Conservation (phyloP, 768 basidiomycete species). For the Infundibulicybe gibba region DNA sequence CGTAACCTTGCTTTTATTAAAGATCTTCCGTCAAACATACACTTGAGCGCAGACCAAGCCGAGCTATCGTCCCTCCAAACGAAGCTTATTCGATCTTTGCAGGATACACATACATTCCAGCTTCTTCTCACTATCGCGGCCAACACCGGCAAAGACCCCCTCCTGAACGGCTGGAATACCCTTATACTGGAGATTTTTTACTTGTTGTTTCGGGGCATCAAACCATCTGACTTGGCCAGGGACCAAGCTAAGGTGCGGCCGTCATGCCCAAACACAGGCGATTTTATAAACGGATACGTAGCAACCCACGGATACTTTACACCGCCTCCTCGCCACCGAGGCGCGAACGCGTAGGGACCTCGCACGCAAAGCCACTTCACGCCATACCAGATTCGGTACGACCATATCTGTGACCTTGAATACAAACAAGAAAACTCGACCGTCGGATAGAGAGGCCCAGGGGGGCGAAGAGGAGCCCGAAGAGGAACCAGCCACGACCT, state of each 20-base stretch:
- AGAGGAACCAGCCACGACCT: constrained; percentile 21
- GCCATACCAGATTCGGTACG: constrained; percentile 96
- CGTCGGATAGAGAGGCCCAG: constrained; percentile 2
- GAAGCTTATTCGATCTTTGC: constrained; percentile 65
- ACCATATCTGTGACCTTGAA: constrained; percentile 82
- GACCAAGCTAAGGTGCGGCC: constrained; percentile 65
- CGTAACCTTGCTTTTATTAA: constrained; percentile 95
- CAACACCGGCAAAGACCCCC: constrained; percentile 68
- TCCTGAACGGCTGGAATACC: constrained; percentile 85
- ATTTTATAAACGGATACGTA: constrained; percentile 19
- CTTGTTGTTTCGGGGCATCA: constrained; percentile 80
- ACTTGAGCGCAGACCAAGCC: constrained; percentile 72
- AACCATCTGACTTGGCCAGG: constrained; percentile 49
- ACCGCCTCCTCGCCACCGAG: constrained; percentile 76
- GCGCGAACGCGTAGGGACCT: constrained; percentile 56
- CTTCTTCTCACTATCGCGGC: constrained; percentile 84
- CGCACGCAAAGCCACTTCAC: constrained; percentile 55
- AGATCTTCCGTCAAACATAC: constrained; percentile 72
- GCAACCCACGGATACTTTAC: constrained; percentile 69
- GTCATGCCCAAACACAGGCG: constrained; percentile 4
- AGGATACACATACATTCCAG: constrained; percentile 69
- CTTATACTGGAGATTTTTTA: constrained; percentile 92
- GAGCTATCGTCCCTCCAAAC: constrained; percentile 79
- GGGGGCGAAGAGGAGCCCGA: constrained; percentile 18
- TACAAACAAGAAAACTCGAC: constrained; percentile 40